phyloP scores from a whole-genome alignment of 768 basidiomycete species.

The Rhodotorula taiwanensis region DNA sequence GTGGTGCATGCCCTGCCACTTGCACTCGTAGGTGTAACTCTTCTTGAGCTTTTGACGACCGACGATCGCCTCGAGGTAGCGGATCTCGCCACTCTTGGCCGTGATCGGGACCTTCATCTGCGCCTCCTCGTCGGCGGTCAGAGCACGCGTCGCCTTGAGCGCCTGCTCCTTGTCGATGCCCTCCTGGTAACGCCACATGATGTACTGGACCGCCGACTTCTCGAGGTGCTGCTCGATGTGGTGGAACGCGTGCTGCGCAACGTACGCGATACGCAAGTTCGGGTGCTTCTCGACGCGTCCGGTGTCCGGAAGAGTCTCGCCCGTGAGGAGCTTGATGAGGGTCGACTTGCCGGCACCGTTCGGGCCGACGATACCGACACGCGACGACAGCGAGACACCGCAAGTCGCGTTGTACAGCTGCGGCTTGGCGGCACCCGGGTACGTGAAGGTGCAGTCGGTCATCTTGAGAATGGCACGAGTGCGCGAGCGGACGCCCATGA shows the following conservation, averaged over 20 bases:
- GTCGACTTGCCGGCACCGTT: constrained; percentile 97
- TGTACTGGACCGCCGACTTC: constrained; percentile 93
- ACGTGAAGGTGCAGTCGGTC: constrained; percentile 83
- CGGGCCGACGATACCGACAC: constrained; percentile 83
- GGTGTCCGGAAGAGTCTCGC: constrained; percentile 84
- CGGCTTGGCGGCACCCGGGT: constrained; percentile 72
- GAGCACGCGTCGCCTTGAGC: constrained; percentile 81
- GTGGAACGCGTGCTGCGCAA: constrained; percentile 96
- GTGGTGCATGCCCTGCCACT: constrained; percentile 48
- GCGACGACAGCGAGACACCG: constrained; percentile 89
- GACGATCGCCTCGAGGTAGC: constrained; percentile 65
- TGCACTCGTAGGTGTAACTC: constrained; percentile 77
- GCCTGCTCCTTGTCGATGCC: constrained; percentile 91
- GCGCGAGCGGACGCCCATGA: constrained; percentile 94
- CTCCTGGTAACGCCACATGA: constrained; percentile 99
- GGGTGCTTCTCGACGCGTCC: constrained; percentile 92
- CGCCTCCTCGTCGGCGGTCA: constrained; percentile 77
- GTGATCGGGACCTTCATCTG: constrained; percentile 77
- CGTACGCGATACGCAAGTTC: constrained; percentile 85
- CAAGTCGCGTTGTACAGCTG: constrained; percentile 83
- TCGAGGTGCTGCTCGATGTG: constrained; percentile 87
- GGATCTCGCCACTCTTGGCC: constrained; percentile 80
- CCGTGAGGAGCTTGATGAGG: constrained; percentile 86
- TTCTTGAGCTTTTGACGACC: constrained; percentile 77
- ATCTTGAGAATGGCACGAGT: constrained; percentile 94